Base-by-base conservation (phyloP, 2,329 filamentous ascomycete genomes). In the Phialophora macrospora region DNA sequence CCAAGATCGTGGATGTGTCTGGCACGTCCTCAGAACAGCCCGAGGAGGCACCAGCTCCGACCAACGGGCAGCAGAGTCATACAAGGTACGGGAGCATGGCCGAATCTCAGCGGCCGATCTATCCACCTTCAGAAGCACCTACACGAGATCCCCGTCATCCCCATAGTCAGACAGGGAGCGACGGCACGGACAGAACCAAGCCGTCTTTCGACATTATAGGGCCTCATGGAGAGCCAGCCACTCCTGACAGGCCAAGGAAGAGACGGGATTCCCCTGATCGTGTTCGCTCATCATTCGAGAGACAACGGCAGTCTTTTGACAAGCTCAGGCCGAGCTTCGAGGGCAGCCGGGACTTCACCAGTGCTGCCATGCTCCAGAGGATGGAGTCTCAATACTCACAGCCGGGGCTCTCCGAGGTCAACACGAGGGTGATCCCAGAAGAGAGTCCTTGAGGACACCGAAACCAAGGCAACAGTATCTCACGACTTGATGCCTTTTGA, bases 81-180 rank as follows among this genome's bases (percentile, higher is more conserved):
- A 55, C 64, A 17, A 49, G 71, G 48, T 67, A 70, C 64, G 58
- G 83, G 63, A 89, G 86, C 72, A 84, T 92, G 66, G 90, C 95
- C 74, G 93, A 98, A 78, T 94, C 97, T 75, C 85, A 91, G 77
- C 87, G 93, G 71, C 93, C 93, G 34, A 96, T 98, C 73, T 98
- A 98, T 78, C 92, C 94, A 57, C 93, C 94, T 14, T 96, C 93
- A 60, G 88, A 94, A 73, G 90, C 92, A 56, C 84, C 87, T 12
- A 94, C 92, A 17, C 85, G 95, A 75, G 94, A 93, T 70, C 89
- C 89, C 57, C 84, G 95, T 75, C 94, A 93, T 70, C 89, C 89
- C 58, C 84, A 87, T 72, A 95, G 91, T 73, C 92, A 96, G 75
- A 96, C 94, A 72, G 92, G 93, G 67, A 97, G 93, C 79, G 93